These are phyloP conservation scores for Aspergillus panamensis DNA, from an alignment of 495 filamentous ascomycete species.

Conservation along the genomic window DNA sequence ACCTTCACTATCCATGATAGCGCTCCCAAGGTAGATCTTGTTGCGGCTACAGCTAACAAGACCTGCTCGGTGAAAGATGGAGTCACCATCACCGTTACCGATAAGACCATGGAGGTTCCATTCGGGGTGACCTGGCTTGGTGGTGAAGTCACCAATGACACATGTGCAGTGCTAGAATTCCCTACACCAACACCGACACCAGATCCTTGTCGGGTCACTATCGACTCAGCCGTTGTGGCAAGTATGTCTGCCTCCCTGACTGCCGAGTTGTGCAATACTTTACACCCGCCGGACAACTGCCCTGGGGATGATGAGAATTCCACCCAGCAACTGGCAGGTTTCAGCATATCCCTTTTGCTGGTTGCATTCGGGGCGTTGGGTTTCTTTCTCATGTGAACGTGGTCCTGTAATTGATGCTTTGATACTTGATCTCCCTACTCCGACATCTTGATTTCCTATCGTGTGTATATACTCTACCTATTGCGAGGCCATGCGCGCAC, in stretches of 20 bases:
- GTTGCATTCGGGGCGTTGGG: background rate
- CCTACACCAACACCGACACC: slow-evolving; percentile 17
- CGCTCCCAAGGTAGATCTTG: slow-evolving; percentile 24
- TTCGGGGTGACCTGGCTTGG: background rate
- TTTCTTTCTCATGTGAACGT: background rate
- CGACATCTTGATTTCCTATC: too few relatives aligned
- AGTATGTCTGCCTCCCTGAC: slow-evolving; percentile 25
- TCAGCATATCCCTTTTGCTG: background rate
- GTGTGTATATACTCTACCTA: too few relatives aligned
- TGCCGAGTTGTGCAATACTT: background rate
- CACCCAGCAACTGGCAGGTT: background rate
- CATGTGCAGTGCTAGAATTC: slow-evolving; percentile 21
- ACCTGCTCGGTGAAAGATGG: slow-evolving; percentile 21
- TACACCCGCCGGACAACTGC: background rate
- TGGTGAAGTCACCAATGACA: slow-evolving; percentile 10
- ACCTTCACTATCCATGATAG: slow-evolving; percentile 23
- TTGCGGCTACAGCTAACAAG: slow-evolving; percentile 28
- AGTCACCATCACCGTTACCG: slow-evolving; percentile 26
- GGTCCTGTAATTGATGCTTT: too few relatives aligned
- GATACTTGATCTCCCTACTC: too few relatives aligned
- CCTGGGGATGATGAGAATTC: background rate
- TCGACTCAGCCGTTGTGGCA: slow-evolving; percentile 16
- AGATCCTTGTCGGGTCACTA: slow-evolving; percentile 19
- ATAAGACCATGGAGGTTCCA: slow-evolving; percentile 2
- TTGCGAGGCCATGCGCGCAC: too few relatives aligned